These are phyloP conservation scores for Colletotrichum musicola DNA, from an alignment of 2,329 filamentous ascomycete genomes.

Conservation along the genomic window DNA sequence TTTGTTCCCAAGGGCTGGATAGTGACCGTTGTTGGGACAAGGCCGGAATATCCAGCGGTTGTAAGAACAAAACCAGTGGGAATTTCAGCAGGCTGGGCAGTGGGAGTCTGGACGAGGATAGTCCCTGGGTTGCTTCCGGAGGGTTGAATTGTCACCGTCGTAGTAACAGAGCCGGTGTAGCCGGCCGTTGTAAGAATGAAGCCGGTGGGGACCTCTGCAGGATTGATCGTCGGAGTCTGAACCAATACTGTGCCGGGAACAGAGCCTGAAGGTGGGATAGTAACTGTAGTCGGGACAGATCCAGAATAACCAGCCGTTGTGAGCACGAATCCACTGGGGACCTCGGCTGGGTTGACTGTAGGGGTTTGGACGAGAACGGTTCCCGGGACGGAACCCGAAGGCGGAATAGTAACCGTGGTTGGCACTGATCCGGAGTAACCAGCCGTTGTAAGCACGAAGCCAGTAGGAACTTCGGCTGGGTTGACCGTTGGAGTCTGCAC, in stretches of 20 bases:
- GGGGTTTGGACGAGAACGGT: constrained; percentile 6
- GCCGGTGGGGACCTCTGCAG: background rate
- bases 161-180: background rate
- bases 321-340: background rate
- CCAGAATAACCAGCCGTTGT: background rate
- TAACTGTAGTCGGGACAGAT: background rate
- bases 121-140: constrained; percentile 9
- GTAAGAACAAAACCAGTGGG: constrained; percentile 3
- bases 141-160: constrained; percentile 4
- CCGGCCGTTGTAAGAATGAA: constrained; percentile 8
- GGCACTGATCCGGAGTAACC: background rate
- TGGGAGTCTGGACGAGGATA: constrained; percentile 9
- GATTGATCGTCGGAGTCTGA: background rate
- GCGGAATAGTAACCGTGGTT: background rate
- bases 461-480: background rate
- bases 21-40: constrained; percentile 5
- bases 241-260: background rate
- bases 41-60: constrained; percentile 4
- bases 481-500: background rate
- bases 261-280: background rate
- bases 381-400: constrained; percentile 1
- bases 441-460: background rate
- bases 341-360: background rate
- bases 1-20: constrained; percentile 15
- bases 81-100: background rate